These are phyloP conservation scores for Thielaviopsis ethacetica DNA, from an alignment of 2,329 filamentous ascomycete genomes.

Conservation along the genomic window DNA sequence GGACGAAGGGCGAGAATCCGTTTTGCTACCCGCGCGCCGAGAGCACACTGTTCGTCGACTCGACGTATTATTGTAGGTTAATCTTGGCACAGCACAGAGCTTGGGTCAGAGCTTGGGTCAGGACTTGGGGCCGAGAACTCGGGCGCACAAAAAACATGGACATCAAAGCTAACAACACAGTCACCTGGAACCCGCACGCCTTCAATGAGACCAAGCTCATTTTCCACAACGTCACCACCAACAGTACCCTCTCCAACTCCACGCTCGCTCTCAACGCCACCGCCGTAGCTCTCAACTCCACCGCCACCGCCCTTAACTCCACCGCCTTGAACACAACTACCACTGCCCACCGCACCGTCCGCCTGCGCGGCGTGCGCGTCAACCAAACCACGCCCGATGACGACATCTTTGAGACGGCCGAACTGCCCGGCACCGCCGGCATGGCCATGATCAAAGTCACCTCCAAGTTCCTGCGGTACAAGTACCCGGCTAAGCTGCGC, in stretches of 20 bases:
- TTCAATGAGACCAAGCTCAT: conserved; percentile 27
- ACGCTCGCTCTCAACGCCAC: neutral
- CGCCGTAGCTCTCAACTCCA: neutral
- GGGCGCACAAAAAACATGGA: no score
- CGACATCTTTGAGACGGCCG: conserved; percentile 21
- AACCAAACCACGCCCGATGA: conserved; percentile 25
- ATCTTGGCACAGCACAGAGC: neutral
- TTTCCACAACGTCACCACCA: conserved; percentile 16
- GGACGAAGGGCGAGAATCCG: conserved; percentile 19
- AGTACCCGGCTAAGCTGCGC: conserved; percentile 29
- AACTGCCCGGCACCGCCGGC: conserved; percentile 25
- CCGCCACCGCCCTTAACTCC: neutral
- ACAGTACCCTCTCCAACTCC: conserved; percentile 12
- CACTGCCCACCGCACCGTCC: conserved; percentile 10
- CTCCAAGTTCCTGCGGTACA: conserved; percentile 21
- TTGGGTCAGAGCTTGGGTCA: no score
- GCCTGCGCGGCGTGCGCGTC: conserved; percentile 21
- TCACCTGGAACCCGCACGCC: conserved; percentile 39
- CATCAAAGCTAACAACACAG: conserved; percentile 18
- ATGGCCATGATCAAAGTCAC: conserved; percentile 31
- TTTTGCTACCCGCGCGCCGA: conserved; percentile 33
- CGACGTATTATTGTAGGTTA: conserved; percentile 34
- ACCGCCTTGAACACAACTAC: neutral
- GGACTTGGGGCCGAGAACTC: no score
- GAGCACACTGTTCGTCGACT: conserved; percentile 27